These are phyloP conservation scores for Epipyxis sp. DNA, from an alignment of 108 stramenopile species.

Conservation along the genomic window DNA sequence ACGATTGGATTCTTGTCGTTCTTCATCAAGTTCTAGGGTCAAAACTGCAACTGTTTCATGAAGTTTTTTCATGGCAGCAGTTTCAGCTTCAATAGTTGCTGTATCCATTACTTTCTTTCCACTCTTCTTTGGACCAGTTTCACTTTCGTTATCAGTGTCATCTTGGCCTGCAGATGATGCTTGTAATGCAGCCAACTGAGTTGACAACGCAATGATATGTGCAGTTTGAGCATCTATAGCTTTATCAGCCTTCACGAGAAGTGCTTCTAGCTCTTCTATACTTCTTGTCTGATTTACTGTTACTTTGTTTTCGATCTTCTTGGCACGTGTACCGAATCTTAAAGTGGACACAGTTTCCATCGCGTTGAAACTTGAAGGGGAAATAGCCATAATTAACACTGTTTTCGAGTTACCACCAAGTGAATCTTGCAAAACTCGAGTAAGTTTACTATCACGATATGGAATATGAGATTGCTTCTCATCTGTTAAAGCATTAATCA, in stretches of 20 bases:
- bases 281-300: constrained; percentile 14
- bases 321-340: constrained; percentile 85
- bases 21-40: constrained; percentile 13
- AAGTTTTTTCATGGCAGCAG: not conserved
- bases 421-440: constrained; percentile 80
- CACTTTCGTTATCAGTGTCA: not conserved
- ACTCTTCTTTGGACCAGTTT: not conserved
- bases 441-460: constrained; percentile 81
- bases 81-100: not conserved
- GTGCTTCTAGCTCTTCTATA: constrained; percentile 40
- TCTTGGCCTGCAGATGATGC: not conserved
- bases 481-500: constrained; percentile 68
- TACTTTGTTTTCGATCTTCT: constrained; percentile 76
- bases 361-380: constrained; percentile 63
- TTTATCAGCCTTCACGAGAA: constrained; percentile 39
- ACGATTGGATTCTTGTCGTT: constrained; percentile 20
- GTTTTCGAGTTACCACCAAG: constrained; percentile 84
- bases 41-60: not conserved
- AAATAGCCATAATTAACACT: constrained; percentile 73
- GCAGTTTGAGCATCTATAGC: constrained; percentile 48
- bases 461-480: constrained; percentile 51
- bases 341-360: constrained; percentile 87
- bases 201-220: constrained; percentile 29
- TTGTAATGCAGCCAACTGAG: constrained; percentile 10
- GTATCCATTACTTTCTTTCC: constrained; percentile 7